These are phyloP conservation scores for Cyclostephanos tholiformis DNA, from an alignment of 108 stramenopile species.

Conservation along the genomic window DNA sequence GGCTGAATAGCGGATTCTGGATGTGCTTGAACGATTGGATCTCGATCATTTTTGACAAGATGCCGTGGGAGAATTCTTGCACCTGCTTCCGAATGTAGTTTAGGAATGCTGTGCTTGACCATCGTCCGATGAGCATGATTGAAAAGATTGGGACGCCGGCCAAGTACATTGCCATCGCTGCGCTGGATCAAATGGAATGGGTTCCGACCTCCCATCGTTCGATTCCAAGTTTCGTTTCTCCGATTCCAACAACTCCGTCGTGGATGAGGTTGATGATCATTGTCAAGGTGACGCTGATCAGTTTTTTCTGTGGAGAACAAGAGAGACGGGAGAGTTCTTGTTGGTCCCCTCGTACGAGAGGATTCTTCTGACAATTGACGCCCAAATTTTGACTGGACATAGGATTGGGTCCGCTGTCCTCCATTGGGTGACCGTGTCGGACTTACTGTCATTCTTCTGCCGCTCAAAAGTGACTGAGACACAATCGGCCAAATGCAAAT, in stretches of 20 bases:
- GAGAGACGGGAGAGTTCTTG: too few species aligned
- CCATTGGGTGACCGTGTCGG: slow-evolving; percentile 24
- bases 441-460: too few species aligned
- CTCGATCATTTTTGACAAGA: too few species aligned
- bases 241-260: neutral
- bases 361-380: neutral
- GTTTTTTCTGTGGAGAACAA: neutral
- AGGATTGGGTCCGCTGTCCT: neutral
- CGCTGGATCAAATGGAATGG: slow-evolving; percentile 3
- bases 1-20: too few species aligned
- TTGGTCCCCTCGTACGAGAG: too few species aligned
- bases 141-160: slow-evolving; percentile 10
- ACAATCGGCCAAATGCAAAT: slow-evolving; percentile 7
- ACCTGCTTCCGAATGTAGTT: too few species aligned
- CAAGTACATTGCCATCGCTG: slow-evolving; percentile 29
- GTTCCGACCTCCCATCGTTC: slow-evolving; percentile 7
- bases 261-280: neutral
- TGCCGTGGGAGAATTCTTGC: too few species aligned
- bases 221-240: neutral
- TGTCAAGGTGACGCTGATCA: neutral
- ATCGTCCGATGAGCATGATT: slow-evolving; percentile 15
- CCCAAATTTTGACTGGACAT: too few species aligned
- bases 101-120: too few species aligned
- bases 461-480: slow-evolving; percentile 27
- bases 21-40: neutral